Conservation (phyloP, 2,329 filamentous ascomycete species). For the Tolypocladium paradoxum region DNA sequence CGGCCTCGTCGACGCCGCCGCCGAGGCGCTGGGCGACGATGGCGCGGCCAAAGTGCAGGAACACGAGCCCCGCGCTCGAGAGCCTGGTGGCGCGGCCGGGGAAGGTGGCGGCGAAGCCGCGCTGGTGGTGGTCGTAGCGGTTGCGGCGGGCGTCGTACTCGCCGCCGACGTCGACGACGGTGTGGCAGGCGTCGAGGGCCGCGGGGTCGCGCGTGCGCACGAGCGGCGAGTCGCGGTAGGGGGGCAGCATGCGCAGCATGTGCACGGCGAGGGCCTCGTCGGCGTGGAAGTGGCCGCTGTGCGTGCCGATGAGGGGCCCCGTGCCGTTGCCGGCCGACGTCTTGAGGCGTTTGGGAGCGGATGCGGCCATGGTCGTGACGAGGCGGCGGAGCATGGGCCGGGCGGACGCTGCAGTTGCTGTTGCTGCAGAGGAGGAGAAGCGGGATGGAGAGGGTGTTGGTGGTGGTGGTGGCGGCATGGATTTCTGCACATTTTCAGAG, state of each 20-base stretch:
- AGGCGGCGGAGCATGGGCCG: slow-evolving; percentile 21
- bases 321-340: slow-evolving; percentile 35
- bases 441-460: neutral
- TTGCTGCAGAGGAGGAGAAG: neutral
- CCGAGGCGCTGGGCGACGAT: slow-evolving; percentile 56
- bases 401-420: neutral
- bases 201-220: slow-evolving; percentile 81
- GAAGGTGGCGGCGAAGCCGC: slow-evolving; percentile 77
- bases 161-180: slow-evolving; percentile 94
- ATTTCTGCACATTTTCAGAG: neutral
- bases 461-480: too few species aligned
- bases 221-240: slow-evolving; percentile 63
- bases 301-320: slow-evolving; percentile 68
- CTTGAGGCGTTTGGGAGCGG: slow-evolving; percentile 74
- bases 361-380: slow-evolving; percentile 40
- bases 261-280: slow-evolving; percentile 96
- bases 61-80: slow-evolving; percentile 86
- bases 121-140: slow-evolving; percentile 97
- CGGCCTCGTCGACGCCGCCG: slow-evolving; percentile 40
- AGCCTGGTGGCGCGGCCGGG: slow-evolving; percentile 78
- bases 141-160: slow-evolving; percentile 69
- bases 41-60: slow-evolving; percentile 83
- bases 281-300: slow-evolving; percentile 98
- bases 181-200: slow-evolving; percentile 72
- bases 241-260: slow-evolving; percentile 81